These are phyloP conservation scores for Fraxinus sp. DNA, from an alignment of 305 asterid species.

Conservation along the genomic window DNA sequence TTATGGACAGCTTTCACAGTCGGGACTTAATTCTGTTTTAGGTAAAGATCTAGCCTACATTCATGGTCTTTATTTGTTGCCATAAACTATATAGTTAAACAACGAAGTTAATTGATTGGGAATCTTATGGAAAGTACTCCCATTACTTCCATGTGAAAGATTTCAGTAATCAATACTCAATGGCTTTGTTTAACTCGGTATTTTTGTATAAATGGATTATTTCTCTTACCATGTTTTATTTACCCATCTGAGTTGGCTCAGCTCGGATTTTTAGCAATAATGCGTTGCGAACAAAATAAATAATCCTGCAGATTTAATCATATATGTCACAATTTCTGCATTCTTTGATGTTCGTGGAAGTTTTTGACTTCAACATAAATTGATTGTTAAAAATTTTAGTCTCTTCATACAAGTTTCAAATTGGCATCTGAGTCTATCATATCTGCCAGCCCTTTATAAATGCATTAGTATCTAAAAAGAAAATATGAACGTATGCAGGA, in stretches of 20 bases:
- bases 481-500: conserved; percentile 41
- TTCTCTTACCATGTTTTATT: background rate
- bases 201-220: background rate
- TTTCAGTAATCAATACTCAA: background rate
- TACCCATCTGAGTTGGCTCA: background rate
- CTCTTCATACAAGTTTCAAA: background rate
- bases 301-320: background rate
- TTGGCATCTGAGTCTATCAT: background rate
- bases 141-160: background rate
- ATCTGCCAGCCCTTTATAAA: background rate
- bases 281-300: background rate
- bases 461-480: background rate
- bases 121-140: background rate
- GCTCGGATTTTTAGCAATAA: background rate
- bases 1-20: conserved; percentile 59
- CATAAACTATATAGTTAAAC: background rate
- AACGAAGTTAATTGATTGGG: background rate
- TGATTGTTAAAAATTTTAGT: background rate
- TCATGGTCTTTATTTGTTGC: background rate
- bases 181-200: background rate
- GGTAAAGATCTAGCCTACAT: conserved; percentile 42
- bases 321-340: background rate
- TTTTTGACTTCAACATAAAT: background rate
- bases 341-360: background rate
- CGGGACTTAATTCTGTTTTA: conserved; percentile 76